A percentile compares a stretch with the other conserved stretches of the same genome.
These are phyloP conservation scores for Citrullus colocynthis DNA, from an alignment of 306 rosid species.

Conservation along the genomic window DNA sequence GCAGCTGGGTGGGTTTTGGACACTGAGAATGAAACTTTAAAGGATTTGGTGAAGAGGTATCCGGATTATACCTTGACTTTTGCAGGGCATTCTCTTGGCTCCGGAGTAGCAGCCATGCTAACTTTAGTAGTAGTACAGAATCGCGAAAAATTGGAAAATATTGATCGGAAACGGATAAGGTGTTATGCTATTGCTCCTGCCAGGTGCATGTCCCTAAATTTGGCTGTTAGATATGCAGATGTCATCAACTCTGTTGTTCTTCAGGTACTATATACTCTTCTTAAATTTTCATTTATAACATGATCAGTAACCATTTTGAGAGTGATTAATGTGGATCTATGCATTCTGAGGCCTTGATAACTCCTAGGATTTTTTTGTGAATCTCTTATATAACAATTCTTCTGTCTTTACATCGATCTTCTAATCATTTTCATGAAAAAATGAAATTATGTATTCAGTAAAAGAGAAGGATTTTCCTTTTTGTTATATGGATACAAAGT, in stretches of 20 bases:
- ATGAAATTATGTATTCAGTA: neutral
- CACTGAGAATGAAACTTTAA: conserved; percentile 44
- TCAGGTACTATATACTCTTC: conserved; percentile 40
- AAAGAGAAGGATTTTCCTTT: neutral
- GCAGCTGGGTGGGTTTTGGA: conserved; percentile 72
- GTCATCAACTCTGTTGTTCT: conserved; percentile 80
- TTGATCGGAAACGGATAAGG: conserved; percentile 64
- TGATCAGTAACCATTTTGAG: neutral
- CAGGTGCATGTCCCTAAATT: conserved; percentile 75
- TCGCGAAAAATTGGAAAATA: conserved; percentile 44
- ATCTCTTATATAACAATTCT: neutral
- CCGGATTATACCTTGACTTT: conserved; percentile 72
- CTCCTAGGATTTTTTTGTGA: neutral
- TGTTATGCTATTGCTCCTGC: conserved; percentile 91
- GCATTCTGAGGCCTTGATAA: neutral
- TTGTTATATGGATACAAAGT: neutral
- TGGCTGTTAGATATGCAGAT: conserved; percentile 92
- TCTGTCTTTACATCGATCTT: neutral
- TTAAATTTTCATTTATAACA: neutral
- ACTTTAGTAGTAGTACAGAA: conserved; percentile 66
- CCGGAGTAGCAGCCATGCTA: conserved; percentile 77
- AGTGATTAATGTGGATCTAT: neutral
- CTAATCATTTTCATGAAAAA: neutral
- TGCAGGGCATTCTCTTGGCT: conserved; percentile 81
- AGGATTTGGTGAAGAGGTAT: conserved; percentile 43